phyloP scores from a whole-genome alignment of 2,329 filamentous ascomycete species.

The Periconia sp. region DNA sequence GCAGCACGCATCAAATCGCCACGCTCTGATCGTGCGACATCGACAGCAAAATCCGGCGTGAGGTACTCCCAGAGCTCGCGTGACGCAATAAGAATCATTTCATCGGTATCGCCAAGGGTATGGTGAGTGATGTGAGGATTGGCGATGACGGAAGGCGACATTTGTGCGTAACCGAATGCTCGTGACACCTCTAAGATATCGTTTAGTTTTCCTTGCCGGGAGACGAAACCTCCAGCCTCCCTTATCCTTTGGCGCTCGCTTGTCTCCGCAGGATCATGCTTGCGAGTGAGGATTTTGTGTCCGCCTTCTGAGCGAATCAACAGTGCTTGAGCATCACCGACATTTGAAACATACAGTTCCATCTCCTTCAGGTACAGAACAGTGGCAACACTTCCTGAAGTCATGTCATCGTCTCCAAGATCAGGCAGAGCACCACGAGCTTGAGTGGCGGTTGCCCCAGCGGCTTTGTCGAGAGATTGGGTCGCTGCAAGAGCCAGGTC shows the following conservation, averaged over 20 bases:
- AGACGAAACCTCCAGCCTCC: constrained; percentile 93
- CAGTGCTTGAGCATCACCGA: constrained; percentile 94
- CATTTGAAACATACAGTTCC: constrained; percentile 91
- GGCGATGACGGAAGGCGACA: constrained; percentile 91
- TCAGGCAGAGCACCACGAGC: constrained; percentile 73
- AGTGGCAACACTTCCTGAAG: constrained; percentile 88
- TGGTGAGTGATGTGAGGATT: constrained; percentile 81
- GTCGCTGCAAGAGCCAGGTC: constrained; percentile 85
- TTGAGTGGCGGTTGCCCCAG: constrained; percentile 46
- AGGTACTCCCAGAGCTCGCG: constrained; percentile 95
- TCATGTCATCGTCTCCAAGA: constrained; percentile 84
- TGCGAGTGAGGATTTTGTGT: constrained; percentile 80
- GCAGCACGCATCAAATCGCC: constrained; percentile 91
- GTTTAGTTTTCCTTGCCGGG: constrained; percentile 89
- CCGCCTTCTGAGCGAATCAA: constrained; percentile 86
- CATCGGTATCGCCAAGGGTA: constrained; percentile 82
- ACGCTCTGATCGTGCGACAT: constrained; percentile 84
- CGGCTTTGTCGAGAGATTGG: constrained; percentile 72
- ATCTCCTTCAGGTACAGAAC: constrained; percentile 87
- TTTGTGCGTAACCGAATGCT: constrained; percentile 90
- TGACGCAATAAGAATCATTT: constrained; percentile 89
- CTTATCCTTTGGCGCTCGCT: constrained; percentile 85
- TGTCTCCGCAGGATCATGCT: constrained; percentile 89
- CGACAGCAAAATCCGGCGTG: constrained; percentile 84
- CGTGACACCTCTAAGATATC: constrained; percentile 88